Evolutionary conservation across 208 protist species (phyloP).

Genomic region (Trypanosoma brucei): DNA sequence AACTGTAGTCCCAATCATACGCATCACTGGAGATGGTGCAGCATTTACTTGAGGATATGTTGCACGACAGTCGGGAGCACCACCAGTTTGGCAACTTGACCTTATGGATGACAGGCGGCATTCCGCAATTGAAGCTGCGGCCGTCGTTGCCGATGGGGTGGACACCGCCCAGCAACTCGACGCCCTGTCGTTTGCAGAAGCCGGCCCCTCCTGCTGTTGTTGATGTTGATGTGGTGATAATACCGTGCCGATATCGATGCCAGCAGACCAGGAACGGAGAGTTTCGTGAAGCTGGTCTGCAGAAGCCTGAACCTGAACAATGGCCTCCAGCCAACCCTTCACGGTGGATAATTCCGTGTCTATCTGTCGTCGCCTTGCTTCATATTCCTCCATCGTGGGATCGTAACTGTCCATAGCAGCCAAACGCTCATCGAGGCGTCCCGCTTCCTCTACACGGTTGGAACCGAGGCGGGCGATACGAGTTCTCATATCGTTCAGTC

Average conservation of each 20-base stretch:
- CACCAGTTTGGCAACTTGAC: background rate
- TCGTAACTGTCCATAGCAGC: conserved; percentile 41
- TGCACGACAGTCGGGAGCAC: background rate
- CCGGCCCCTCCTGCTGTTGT: too few species aligned
- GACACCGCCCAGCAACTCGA: too few species aligned
- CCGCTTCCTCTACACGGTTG: conserved; percentile 30
- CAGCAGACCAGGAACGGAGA: conserved; percentile 17
- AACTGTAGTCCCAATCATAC: background rate
- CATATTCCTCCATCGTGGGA: conserved; percentile 29
- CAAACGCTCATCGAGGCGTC: conserved; percentile 23
- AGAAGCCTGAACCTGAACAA: conserved; percentile 20
- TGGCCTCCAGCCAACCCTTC: conserved; percentile 19
- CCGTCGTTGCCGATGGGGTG: too few species aligned
- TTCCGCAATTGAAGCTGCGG: background rate
- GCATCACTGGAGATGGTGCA: background rate
- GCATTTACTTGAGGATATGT: background rate
- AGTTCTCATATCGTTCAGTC: conserved; percentile 31
- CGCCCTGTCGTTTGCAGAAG: too few species aligned
- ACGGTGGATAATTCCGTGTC: conserved; percentile 28
- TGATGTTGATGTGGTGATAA: too few species aligned
- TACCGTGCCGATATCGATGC: too few species aligned
- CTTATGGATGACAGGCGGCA: background rate
- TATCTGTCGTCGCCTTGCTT: conserved; percentile 20
- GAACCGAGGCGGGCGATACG: conserved; percentile 36
- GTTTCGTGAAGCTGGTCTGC: conserved; percentile 17